Evolutionary conservation across 192 early-diverging fungal genomes (phyloP).

Genomic region (Coemansia sp.): DNA sequence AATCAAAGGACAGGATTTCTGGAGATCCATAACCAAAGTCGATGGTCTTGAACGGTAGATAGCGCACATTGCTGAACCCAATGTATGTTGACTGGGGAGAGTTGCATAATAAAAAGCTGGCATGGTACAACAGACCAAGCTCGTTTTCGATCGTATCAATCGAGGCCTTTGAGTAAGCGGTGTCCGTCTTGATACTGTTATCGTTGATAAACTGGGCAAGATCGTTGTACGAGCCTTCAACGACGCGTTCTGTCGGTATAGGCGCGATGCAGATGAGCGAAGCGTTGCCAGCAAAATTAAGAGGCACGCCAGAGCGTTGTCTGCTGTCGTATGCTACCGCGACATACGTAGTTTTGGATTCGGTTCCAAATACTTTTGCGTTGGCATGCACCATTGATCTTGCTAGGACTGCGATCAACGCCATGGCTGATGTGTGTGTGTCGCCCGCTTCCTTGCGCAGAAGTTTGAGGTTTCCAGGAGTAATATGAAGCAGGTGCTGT

Average conservation of each 20-base stretch:
- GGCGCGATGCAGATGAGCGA: constrained; percentile 32
- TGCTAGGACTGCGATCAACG: constrained; percentile 22
- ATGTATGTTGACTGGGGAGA: constrained; percentile 30
- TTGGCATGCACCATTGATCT: constrained; percentile 30
- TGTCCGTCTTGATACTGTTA: constrained; percentile 15
- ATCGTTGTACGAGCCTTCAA: constrained; percentile 16
- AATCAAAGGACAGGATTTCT: constrained; percentile 26
- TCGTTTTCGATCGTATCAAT: constrained; percentile 36
- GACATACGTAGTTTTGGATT: constrained; percentile 26
- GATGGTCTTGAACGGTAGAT: constrained; percentile 31
- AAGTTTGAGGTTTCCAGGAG: constrained; percentile 19
- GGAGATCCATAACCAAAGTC: constrained; percentile 50
- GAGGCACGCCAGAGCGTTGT: constrained; percentile 23
- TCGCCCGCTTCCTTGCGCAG: constrained; percentile 38
- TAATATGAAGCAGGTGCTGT: constrained; percentile 48
- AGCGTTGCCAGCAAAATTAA: constrained; percentile 31
- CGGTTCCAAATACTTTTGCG: constrained; percentile 10
- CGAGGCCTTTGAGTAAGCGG: constrained; percentile 32
- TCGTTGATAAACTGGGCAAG: constrained; percentile 33
- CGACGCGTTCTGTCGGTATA: constrained; percentile 6
- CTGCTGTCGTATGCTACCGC: constrained; percentile 44
- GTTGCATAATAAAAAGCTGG: constrained; percentile 31
- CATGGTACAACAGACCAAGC: constrained; percentile 34
- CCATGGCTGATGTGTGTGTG: constrained; percentile 21
- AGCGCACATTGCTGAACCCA: constrained; percentile 32